Percentiles rank a stretch among this genome's conserved stretches.
Conservation (phyloP, 208 protist species). For the Leishmania gerbilli region DNA sequence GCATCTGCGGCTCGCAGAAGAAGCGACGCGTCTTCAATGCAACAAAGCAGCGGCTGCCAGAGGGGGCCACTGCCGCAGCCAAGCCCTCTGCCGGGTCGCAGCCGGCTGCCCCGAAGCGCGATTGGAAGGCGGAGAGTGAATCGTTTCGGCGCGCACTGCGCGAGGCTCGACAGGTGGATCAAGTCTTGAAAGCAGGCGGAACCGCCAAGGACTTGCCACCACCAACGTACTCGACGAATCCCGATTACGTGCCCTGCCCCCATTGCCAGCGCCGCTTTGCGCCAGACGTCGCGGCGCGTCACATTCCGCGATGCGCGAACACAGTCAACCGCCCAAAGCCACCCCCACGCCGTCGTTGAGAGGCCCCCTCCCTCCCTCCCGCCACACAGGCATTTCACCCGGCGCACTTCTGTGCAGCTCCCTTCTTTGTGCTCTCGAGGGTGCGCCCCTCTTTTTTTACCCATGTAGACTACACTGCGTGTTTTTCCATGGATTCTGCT, state of each 20-base stretch:
- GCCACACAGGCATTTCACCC: no score
- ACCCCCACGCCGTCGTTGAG: constrained; percentile 61
- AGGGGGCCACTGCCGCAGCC: constrained; percentile 7
- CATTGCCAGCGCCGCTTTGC: constrained; percentile 88
- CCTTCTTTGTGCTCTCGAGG: background rate
- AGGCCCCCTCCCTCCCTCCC: background rate
- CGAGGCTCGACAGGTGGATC: constrained; percentile 75
- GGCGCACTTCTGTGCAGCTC: background rate
- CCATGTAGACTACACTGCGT: background rate
- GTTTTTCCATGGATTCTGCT: background rate
- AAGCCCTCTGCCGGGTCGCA: background rate
- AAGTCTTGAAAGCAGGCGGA: constrained; percentile 77
- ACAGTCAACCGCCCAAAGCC: constrained; percentile 86
- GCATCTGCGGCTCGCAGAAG: constrained; percentile 60
- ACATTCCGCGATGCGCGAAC: constrained; percentile 86
- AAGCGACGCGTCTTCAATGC: constrained; percentile 80
- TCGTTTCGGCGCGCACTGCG: constrained; percentile 79
- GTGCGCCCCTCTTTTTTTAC: background rate
- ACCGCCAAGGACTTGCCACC: constrained; percentile 78
- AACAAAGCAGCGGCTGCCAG: constrained; percentile 56
- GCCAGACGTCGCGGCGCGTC: constrained; percentile 74
- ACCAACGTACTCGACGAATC: constrained; percentile 86
- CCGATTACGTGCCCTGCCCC: constrained; percentile 85
- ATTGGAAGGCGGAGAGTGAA: constrained; percentile 86
- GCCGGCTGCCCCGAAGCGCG: constrained; percentile 45